These are phyloP conservation scores for Vararia minispora DNA, from an alignment of 768 basidiomycete genomes.

Conservation along the genomic window DNA sequence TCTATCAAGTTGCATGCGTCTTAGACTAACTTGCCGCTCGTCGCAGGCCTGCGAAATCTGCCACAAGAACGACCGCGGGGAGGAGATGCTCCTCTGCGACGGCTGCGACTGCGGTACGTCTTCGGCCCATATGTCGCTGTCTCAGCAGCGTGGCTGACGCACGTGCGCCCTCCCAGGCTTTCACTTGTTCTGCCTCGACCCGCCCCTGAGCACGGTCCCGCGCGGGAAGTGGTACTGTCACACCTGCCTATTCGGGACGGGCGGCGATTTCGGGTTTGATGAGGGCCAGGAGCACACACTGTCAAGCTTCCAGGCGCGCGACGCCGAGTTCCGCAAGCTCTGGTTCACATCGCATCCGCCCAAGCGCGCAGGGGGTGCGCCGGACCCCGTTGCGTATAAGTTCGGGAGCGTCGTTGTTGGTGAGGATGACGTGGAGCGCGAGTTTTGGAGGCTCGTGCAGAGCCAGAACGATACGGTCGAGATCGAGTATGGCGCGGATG, in stretches of 20 bases:
- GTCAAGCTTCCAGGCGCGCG: constrained; percentile 84
- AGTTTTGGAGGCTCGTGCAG: constrained; percentile 96
- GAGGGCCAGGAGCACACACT: constrained; percentile 95
- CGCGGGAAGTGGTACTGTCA: constrained; percentile 96
- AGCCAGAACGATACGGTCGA: constrained; percentile 86
- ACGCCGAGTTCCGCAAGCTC: constrained; percentile 74
- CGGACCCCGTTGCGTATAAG: constrained; percentile 39
- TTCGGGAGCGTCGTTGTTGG: constrained; percentile 58
- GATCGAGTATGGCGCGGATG: constrained; percentile 98
- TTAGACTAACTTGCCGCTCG: too few species aligned
- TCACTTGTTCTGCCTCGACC: constrained; percentile 95
- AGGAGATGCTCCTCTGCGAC: constrained; percentile 88
- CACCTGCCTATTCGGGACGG: constrained; percentile 81
- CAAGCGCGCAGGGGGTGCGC: constrained; percentile 9
- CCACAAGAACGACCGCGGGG: constrained; percentile 75
- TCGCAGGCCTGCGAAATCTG: constrained; percentile 92
- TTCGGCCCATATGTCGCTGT: neutral
- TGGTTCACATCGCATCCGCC: constrained; percentile 81
- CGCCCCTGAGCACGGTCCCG: constrained; percentile 76
- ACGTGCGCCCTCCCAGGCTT: constrained; percentile 46
- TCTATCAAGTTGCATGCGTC: too few species aligned
- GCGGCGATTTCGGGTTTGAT: constrained; percentile 96
- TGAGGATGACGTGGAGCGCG: constrained; percentile 85
- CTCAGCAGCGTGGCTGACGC: neutral
- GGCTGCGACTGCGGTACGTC: constrained; percentile 68